Base-by-base conservation (phyloP, 192 early-diverging fungal genomes). In the Gamsiella multidivaricata region DNA sequence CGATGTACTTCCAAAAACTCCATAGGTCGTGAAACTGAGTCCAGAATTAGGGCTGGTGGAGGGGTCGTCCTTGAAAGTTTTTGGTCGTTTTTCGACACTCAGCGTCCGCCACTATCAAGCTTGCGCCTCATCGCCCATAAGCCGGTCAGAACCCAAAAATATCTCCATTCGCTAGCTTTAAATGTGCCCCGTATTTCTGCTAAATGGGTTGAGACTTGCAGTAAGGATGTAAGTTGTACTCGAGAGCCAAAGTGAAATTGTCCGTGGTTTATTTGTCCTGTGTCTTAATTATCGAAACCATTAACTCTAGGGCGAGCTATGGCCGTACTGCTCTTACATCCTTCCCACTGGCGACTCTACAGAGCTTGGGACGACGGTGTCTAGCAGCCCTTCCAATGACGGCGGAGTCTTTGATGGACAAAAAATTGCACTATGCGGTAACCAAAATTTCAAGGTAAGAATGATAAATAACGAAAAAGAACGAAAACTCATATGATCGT, bases 161-260 rank as follows among this genome's bases (percentile, higher is more conserved):
- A 69, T 26, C 23, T 69, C 10, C 28, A 56, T 3, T 65, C 74
- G 0, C 14, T 78, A 26, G 74, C 74, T 0, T 6, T 69, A 46
- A 69, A 69, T 47, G 29, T 69, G 29, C 59, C 74, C 22, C 53
- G 74, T 5, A 20, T 78, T 0, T 78, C 65, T 0, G 29, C 58
- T 52, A 58, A 41, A 1, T 78, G 74, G 74, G 43, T 78, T 29
- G 74, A 78, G n/a, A 11, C 31, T 15, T 69, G 74, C n/a, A 18
- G 17, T 15, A 45, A 61, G 4, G 45, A 29, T 22, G 73, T 76
- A 76, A 39, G 65, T 31, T 26, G 49, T 29, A 14, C 18, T 54
- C 18, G 50, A 22, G 1, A 26, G 12, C 9, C 28, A 25, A 26
- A 29, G 18, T 4, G 6, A 11, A 20, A 1, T 12, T 37, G 17